These are phyloP conservation scores for Juncus effusus DNA, from an alignment of 176 grass and related monocot species.

Conservation along the genomic window DNA sequence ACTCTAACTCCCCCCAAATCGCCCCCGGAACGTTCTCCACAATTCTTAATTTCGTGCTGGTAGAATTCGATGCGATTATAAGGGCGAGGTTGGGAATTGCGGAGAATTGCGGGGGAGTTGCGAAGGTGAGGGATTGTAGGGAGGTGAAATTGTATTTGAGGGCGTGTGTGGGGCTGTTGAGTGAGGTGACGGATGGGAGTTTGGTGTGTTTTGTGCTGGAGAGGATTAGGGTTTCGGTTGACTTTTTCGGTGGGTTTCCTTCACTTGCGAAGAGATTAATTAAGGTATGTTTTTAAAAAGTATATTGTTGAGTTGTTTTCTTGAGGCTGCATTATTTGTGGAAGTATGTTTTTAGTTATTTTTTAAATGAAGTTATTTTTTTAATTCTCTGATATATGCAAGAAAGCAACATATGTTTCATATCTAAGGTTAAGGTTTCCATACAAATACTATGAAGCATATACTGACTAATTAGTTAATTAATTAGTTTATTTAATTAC, in stretches of 20 bases:
- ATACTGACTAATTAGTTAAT: too few relatives aligned
- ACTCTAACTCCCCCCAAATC: conserved; percentile 41
- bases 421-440: neutral
- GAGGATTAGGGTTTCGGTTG: conserved; percentile 30
- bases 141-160: conserved; percentile 73
- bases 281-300: conserved; percentile 49
- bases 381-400: too few relatives aligned
- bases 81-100: conserved; percentile 55
- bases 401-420: too few relatives aligned
- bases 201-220: conserved; percentile 49
- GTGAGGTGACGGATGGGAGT: conserved; percentile 68
- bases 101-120: conserved; percentile 42
- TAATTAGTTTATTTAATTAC: too few relatives aligned
- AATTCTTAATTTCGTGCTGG: conserved; percentile 68
- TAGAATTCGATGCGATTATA: conserved; percentile 53
- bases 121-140: conserved; percentile 46
- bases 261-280: conserved; percentile 62
- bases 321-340: neutral
- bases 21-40: conserved; percentile 55
- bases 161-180: conserved; percentile 67
- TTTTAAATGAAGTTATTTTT: neutral
- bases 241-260: conserved; percentile 50
- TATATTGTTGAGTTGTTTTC: neutral
- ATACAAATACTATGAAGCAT: too few relatives aligned
- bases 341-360: neutral